A percentile compares a stretch with the other conserved stretches of the same genome.
Evolutionary conservation across 1,284 basidiomycete genomes (phyloP).

Genomic region (Hypsizygus ulmarius): DNA sequence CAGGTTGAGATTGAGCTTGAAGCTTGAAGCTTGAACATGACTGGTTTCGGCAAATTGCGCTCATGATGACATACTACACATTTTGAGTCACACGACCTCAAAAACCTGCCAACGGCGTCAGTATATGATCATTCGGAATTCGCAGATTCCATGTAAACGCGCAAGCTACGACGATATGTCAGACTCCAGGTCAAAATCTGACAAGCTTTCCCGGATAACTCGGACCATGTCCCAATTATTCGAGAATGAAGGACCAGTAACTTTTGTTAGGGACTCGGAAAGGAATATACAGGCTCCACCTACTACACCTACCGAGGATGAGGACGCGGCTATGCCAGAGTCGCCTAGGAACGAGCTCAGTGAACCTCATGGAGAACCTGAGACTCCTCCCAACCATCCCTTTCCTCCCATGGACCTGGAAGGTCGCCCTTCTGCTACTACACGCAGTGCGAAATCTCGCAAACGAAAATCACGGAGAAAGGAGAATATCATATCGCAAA

Average conservation of each 20-base stretch:
- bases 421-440: background rate
- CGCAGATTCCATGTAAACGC: background rate
- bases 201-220: background rate
- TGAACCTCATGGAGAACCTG: background rate
- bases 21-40: too few species aligned
- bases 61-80: too few species aligned
- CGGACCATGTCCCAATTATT: constrained; percentile 2
- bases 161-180: background rate
- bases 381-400: background rate
- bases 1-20: too few species aligned
- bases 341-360: background rate
- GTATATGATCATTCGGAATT: too few species aligned
- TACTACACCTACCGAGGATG: constrained; percentile 2
- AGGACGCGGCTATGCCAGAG: background rate
- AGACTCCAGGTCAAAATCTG: background rate
- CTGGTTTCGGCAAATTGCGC: too few species aligned
- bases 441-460: background rate
- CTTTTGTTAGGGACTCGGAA: constrained; percentile 3
- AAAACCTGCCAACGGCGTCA: too few species aligned
- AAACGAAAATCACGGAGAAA: constrained; percentile 8
- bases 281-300: constrained; percentile 10
- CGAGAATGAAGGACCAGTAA: constrained; percentile 4
- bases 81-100: too few species aligned
- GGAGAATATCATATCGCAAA: background rate
- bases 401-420: background rate